phyloP scores from a whole-genome alignment of 2,329 filamentous ascomycete species.

The Cylindrodendrum hubeiense region DNA sequence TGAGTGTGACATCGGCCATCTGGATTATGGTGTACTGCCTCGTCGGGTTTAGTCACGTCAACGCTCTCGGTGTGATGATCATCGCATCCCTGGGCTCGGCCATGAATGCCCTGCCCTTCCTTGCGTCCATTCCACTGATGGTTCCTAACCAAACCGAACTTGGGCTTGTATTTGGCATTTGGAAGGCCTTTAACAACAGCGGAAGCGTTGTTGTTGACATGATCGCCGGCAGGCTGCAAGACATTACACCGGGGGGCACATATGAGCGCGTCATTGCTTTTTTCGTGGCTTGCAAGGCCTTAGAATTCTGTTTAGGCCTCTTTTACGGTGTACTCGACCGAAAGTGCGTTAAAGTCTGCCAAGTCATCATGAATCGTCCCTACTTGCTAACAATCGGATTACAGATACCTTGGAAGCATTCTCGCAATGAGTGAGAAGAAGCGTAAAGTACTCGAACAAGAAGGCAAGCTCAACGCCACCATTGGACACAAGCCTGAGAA shows the following conservation, averaged over 20 bases:
- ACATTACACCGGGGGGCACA: constrained; percentile 40
- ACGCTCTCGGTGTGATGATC: constrained; percentile 42
- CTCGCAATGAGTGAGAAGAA: constrained; percentile 11
- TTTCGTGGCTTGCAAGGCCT: constrained; percentile 41
- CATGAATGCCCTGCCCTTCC: constrained; percentile 44
- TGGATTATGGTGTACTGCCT: constrained; percentile 37
- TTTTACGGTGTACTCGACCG: constrained; percentile 36
- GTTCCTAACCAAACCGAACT: constrained; percentile 39
- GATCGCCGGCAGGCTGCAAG: constrained; percentile 43
- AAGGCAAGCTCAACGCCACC: neutral
- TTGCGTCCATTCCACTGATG: constrained; percentile 42
- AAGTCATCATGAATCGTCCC: neutral
- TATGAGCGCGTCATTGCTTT: constrained; percentile 43
- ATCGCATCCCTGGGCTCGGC: constrained; percentile 41
- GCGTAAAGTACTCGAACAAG: neutral
- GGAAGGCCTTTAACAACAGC: constrained; percentile 46
- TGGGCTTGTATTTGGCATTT: constrained; percentile 43
- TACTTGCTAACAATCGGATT: neutral
- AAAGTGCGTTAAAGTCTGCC: neutral
- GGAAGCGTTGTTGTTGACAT: constrained; percentile 45
- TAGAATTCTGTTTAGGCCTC: constrained; percentile 44
- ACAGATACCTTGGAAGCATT: constrained; percentile 10
- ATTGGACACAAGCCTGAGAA: constrained; percentile 25
- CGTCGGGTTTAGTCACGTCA: constrained; percentile 36
- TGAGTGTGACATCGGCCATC: constrained; percentile 40